Base-by-base conservation (phyloP, 1,139 yeast species). In the Komagataea norvegica region DNA sequence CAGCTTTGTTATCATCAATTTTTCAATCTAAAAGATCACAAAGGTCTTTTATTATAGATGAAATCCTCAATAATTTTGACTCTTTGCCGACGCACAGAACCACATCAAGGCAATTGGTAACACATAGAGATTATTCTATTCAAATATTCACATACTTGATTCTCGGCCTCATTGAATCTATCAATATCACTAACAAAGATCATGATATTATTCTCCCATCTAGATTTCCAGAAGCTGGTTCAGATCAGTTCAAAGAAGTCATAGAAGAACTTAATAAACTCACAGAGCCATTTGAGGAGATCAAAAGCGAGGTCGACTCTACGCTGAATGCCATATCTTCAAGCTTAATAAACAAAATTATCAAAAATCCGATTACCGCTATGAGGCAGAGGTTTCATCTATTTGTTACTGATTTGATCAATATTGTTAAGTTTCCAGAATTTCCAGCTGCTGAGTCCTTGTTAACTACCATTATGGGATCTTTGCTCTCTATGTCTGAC, bases 381-480 rank as follows among this genome's bases (percentile, higher is more conserved):
- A 58, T 56, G 19, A 72, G 68, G 31, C 61, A 57, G 21, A 50
- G 68, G 0, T 53, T 82, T 29, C 83, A 79, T 27, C 49, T 68
- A 10, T 62, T 80, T 22, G 49, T 79, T 3, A 74, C 72, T 29
- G 94, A 85, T 49, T 59, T 84, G 23, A 44, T 76, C 6, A 47
- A 52, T 0, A 59, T 81, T 38, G 50, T 81, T 3, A 55, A 62
- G 3, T 58, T 56, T 13, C 84, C 87, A 0, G 80, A 77, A 40
- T 83, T 81, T 75, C 67, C 85, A 0, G 74, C 74, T 0, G 65
- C 79, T 0, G 84, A 76, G 40, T 46, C 65, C 0, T 45, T 80
- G 15, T 55, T 79, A 6, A 64, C 61, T 34, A 60, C 68, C 5
- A 51, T 76, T 15, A 50, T 77, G 31, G 49, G 48, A n/a, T 54